Percentiles rank a stretch among this genome's conserved stretches.
Evolutionary conservation across 371 early-diverging fungal species (phyloP).

Genomic region (Mucor circinelloides): DNA sequence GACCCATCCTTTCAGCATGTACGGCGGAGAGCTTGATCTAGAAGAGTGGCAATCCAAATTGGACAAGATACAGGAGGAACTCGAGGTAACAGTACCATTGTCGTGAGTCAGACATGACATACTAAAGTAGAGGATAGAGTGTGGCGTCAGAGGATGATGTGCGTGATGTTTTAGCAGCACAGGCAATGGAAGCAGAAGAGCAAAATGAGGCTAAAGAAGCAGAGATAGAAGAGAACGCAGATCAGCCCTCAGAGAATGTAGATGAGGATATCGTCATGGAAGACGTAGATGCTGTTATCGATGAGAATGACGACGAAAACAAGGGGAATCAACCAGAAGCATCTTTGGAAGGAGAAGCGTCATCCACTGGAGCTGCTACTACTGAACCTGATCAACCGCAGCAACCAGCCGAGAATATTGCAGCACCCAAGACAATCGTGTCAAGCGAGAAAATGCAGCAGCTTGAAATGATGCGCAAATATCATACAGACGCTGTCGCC

Average conservation of each 20-base stretch:
- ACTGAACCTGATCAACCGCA: background rate
- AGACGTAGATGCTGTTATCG: conserved; percentile 12
- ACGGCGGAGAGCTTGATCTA: conserved; percentile 80
- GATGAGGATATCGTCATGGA: background rate
- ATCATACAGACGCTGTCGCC: conserved; percentile 83
- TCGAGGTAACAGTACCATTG: conserved; percentile 51
- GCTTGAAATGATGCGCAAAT: conserved; percentile 69
- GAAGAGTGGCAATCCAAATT: conserved; percentile 68
- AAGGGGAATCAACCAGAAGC: conserved; percentile 18
- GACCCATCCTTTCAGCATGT: conserved; percentile 88
- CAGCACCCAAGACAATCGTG: conserved; percentile 21
- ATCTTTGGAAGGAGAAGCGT: background rate
- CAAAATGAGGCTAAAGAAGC: background rate
- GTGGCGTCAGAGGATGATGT: conserved; percentile 19
- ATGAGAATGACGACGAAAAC: conserved; percentile 25
- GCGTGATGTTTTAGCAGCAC: conserved; percentile 1
- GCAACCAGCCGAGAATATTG: background rate
- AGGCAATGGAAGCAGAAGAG: background rate
- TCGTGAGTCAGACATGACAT: background rate
- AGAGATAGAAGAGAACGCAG: background rate
- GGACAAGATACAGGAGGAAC: conserved; percentile 60
- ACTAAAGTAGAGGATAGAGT: background rate
- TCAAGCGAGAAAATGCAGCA: conserved; percentile 61
- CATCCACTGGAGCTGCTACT: background rate
- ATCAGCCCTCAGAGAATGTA: conserved; percentile 1